Evolutionary conservation across 768 basidiomycete genomes (phyloP).

Genomic region (Termitomyces bulborhizus): DNA sequence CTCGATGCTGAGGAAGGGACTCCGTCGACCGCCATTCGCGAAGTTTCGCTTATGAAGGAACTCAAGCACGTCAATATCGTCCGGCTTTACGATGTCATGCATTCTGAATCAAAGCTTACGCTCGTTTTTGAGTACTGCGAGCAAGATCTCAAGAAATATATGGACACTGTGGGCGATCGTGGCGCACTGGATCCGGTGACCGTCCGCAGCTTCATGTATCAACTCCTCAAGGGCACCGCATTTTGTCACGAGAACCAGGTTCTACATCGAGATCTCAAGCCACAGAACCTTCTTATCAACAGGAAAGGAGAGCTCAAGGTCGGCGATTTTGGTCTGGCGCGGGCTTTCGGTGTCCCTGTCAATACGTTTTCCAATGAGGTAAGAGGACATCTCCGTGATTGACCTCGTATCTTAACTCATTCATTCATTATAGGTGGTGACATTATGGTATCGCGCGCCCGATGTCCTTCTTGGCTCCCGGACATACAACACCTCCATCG

Average conservation of each 20-base stretch:
- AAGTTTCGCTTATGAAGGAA: conserved; percentile 99
- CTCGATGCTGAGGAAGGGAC: conserved; percentile 99
- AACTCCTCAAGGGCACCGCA: conserved; percentile 93
- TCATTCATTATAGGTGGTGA: conserved; percentile 67
- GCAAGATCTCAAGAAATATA: conserved; percentile 97
- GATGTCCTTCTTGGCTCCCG: conserved; percentile 96
- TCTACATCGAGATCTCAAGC: conserved; percentile 95
- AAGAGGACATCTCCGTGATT: conserved; percentile 2
- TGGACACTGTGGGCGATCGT: conserved; percentile 96
- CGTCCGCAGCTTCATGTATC: conserved; percentile 97
- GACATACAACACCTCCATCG: conserved; percentile 97
- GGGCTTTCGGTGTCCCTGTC: conserved; percentile 97
- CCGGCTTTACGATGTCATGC: conserved; percentile 96
- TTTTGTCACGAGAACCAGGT: conserved; percentile 99
- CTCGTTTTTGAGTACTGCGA: conserved; percentile 99
- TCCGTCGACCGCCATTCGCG: conserved; percentile 96
- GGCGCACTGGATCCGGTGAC: conserved; percentile 88
- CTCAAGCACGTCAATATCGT: conserved; percentile 99
- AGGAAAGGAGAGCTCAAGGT: conserved; percentile 95
- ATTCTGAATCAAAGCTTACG: conserved; percentile 96
- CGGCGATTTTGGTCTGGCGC: conserved; percentile 95
- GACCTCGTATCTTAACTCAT: neutral
- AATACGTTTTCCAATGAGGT: conserved; percentile 99
- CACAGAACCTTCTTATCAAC: conserved; percentile 97
- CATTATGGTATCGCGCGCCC: conserved; percentile 97